These are phyloP conservation scores for Arxiozyma bovina DNA, from an alignment of 1,139 yeast species.

Conservation along the genomic window DNA sequence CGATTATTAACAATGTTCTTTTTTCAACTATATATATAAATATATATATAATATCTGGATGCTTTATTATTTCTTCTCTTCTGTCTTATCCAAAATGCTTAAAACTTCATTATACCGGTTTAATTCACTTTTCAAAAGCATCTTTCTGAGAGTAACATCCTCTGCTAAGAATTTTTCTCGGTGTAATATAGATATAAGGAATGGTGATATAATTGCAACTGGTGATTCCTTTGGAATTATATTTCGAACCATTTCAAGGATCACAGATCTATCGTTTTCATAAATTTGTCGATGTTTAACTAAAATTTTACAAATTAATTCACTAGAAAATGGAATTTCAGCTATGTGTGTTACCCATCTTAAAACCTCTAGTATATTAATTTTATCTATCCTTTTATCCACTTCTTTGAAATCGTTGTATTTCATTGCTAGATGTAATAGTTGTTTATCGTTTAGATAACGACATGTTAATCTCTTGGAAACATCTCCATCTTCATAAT, in stretches of 20 bases:
- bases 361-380: constrained; percentile 16
- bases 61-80: neutral
- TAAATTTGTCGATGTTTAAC: constrained; percentile 14
- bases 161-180: constrained; percentile 8
- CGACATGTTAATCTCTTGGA: neutral
- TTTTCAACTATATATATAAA: neutral
- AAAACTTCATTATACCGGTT: constrained; percentile 10
- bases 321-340: constrained; percentile 8
- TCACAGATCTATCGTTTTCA: constrained; percentile 4
- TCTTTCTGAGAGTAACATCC: constrained; percentile 18
- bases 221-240: constrained; percentile 17
- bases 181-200: constrained; percentile 13
- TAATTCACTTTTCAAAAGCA: constrained; percentile 19
- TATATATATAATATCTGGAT: too few relatives aligned
- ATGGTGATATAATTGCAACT: constrained; percentile 12
- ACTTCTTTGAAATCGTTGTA: constrained; percentile 24
- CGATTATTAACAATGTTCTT: neutral
- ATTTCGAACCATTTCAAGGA: constrained; percentile 11
- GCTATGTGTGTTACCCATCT: constrained; percentile 13
- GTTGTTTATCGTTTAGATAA: constrained; percentile 4
- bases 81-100: neutral
- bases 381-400: constrained; percentile 12
- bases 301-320: constrained; percentile 15
- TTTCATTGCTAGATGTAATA: constrained; percentile 9
- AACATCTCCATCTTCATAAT: neutral